Evolutionary conservation across 2,329 filamentous ascomycete genomes (phyloP).

Genomic region (Fusarium agapanthi): DNA sequence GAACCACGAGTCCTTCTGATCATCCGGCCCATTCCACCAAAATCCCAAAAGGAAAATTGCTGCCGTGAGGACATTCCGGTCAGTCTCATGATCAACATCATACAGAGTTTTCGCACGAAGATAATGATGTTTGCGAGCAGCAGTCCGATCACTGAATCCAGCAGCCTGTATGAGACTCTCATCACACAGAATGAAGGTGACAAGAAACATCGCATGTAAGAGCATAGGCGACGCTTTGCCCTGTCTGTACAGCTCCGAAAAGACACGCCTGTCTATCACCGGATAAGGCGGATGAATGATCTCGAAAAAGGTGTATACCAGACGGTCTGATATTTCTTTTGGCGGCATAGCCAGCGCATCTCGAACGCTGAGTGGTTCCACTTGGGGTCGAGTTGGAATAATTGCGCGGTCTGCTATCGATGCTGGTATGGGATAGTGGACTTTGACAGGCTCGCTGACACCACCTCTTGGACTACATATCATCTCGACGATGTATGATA

Average conservation of each 20-base stretch:
- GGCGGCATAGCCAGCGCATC: constrained; percentile 15
- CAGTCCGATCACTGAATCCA: constrained; percentile 12
- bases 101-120: constrained; percentile 26
- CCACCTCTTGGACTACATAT: constrained; percentile 24
- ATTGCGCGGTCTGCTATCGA: constrained; percentile 22
- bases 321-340: constrained; percentile 14
- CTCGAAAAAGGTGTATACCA: constrained; percentile 13
- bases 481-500: constrained; percentile 35
- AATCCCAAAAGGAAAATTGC: constrained; percentile 23
- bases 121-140: constrained; percentile 27
- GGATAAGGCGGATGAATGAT: constrained; percentile 24
- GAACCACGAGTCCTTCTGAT: constrained; percentile 36
- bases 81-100: constrained; percentile 27
- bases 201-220: constrained; percentile 20
- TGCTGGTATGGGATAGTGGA: constrained; percentile 32
- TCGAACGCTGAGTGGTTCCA: constrained; percentile 1
- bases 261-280: background rate
- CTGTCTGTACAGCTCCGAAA: background rate
- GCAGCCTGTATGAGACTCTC: constrained; percentile 18
- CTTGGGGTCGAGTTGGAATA: background rate
- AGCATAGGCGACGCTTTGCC: constrained; percentile 5
- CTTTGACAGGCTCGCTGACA: constrained; percentile 29
- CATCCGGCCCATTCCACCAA: constrained; percentile 32
- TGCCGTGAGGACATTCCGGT: background rate
- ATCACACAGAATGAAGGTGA: constrained; percentile 7